Base-by-base conservation (phyloP, 1,139 yeast species). In the Protomyces macrosporus region DNA sequence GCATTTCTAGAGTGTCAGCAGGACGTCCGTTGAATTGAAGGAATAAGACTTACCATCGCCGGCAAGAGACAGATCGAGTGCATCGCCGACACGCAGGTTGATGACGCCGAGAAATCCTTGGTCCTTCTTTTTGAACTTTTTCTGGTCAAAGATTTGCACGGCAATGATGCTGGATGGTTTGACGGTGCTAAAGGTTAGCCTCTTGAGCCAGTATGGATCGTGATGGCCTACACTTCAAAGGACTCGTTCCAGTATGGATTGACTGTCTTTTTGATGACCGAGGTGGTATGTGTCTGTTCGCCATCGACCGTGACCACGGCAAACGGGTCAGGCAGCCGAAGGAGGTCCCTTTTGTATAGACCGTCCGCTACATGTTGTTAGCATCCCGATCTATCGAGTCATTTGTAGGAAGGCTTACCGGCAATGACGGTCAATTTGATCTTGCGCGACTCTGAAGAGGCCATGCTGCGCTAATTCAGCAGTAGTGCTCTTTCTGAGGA, bases 31-130 rank as follows among this genome's bases (percentile, higher is more conserved):
- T 6, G 37, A 14, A 12, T 23, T 23, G 23, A 23, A 23, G 23
- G 7, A 9, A 40, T 12, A 5, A 32, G 33, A 23, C 58, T 42
- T 12, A 56, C 65, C 66, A 61, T 78, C 81, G 66, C 79, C 79
- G 40, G 78, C 78, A 66, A 83, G 79, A 35, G 80, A 79, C 67
- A 90, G 78, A 74, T 90, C 96, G 67, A 93, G 82, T 50, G 89
- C 91, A 75, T 93, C 98, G 55, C 95, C 95, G 53, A 91, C 84
- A 70, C 96, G 82, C 62, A 93, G 83, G 76, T 93, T 95, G 66
- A 95, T 95, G 30, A 93, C 98, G 66, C 99, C 99, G 62, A 93
- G 79, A 71, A 93, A 93, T n/a, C 98, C 98, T 76, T 93, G 98
- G 74, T 93, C 98, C 82, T 90, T 91, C 85, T 90, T 90, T 75